These are phyloP conservation scores for Apium graveolens DNA, from an alignment of 129 eudicot species.

Conservation along the genomic window DNA sequence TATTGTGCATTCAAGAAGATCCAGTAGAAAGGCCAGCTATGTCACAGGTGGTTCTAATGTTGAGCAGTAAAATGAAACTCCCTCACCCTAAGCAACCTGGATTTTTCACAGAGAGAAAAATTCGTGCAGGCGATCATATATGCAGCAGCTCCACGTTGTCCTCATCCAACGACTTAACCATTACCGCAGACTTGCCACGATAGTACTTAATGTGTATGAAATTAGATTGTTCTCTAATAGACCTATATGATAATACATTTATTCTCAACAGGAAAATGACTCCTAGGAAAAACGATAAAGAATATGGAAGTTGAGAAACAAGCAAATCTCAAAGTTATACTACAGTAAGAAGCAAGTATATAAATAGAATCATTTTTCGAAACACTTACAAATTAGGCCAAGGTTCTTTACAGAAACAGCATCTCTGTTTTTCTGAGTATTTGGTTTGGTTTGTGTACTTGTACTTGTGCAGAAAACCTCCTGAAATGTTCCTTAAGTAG, in stretches of 20 bases:
- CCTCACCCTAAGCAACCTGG: constrained; percentile 1
- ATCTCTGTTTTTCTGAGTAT: no score
- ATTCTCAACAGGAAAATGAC: no score
- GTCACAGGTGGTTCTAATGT: constrained; percentile 1
- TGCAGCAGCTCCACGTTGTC: background rate
- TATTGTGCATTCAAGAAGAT: constrained; percentile 5
- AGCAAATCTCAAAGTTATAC: no score
- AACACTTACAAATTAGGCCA: no score
- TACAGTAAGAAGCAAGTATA: no score
- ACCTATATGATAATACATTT: background rate
- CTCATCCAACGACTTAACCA: background rate
- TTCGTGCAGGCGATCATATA: background rate
- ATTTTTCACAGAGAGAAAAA: background rate
- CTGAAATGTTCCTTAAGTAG: no score
- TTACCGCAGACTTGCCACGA: background rate
- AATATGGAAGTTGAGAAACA: no score
- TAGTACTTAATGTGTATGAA: background rate
- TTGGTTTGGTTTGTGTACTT: no score
- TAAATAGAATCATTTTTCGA: no score
- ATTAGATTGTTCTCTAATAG: background rate
- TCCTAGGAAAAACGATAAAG: no score
- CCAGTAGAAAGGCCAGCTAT: constrained; percentile 1
- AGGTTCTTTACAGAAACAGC: no score
- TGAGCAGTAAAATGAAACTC: background rate
- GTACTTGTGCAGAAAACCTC: no score